A percentile compares a stretch with the other conserved stretches of the same genome.
Conservation (phyloP, 331 rosid genomes). For the Spiraea crenata region DNA sequence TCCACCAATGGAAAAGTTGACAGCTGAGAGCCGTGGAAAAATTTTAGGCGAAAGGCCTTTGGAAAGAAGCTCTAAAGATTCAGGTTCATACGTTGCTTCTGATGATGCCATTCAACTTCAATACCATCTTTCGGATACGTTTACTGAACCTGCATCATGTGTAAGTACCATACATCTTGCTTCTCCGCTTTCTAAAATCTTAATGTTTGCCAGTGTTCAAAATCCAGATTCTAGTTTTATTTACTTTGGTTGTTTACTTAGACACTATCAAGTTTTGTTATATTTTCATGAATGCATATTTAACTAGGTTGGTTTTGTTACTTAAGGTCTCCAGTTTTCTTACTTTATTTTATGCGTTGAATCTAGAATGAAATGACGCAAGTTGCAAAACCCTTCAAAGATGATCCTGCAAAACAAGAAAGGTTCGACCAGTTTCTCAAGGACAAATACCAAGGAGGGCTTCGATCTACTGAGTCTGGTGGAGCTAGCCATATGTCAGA, state of each 20-base stretch:
- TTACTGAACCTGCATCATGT: slow-evolving; percentile 56
- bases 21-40: slow-evolving; percentile 86
- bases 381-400: slow-evolving; percentile 75
- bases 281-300: not conserved
- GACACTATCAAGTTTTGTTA: not conserved
- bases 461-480: slow-evolving; percentile 66
- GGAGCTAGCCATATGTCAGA: slow-evolving; percentile 84
- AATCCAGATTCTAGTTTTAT: slow-evolving; percentile 1
- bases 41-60: slow-evolving; percentile 86
- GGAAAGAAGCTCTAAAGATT: slow-evolving; percentile 58
- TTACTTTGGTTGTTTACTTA: slow-evolving; percentile 6
- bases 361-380: slow-evolving; percentile 52
- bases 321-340: slow-evolving; percentile 1
- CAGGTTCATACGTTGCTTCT: slow-evolving; percentile 47
- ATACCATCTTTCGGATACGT: slow-evolving; percentile 86
- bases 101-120: slow-evolving; percentile 64
- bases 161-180: slow-evolving; percentile 50
- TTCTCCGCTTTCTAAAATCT: slow-evolving; percentile 4
- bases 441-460: slow-evolving; percentile 89
- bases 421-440: slow-evolving; percentile 88
- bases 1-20: slow-evolving; percentile 53
- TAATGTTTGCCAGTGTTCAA: slow-evolving; percentile 19
- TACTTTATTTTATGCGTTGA: slow-evolving; percentile 20
- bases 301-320: not conserved
- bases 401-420: slow-evolving; percentile 87